Conservation (phyloP, 768 basidiomycete genomes). For the Boletus sp. region DNA sequence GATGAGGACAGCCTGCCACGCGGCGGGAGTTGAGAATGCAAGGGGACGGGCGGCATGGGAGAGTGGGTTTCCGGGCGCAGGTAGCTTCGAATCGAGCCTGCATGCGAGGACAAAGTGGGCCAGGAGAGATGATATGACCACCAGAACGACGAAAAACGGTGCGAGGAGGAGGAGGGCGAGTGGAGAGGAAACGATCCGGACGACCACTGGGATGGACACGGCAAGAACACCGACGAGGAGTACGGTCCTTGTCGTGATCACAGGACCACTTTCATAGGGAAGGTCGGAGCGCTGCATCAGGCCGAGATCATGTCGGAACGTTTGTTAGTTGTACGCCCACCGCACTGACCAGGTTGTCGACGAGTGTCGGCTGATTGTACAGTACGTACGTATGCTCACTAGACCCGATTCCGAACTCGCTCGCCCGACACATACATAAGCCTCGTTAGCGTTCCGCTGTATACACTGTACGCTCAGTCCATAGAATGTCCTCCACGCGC, state of each 20-base stretch:
- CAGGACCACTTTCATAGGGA: slow-evolving; percentile 32
- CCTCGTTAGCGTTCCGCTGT: background rate
- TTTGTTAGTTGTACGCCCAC: background rate
- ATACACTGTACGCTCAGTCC: background rate
- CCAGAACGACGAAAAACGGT: slow-evolving; percentile 51
- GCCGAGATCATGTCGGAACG: background rate
- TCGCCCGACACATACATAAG: background rate
- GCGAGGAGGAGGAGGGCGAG: slow-evolving; percentile 59
- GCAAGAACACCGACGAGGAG: slow-evolving; percentile 56
- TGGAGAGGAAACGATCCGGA: slow-evolving; percentile 64
- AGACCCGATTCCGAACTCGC: slow-evolving; percentile 2
- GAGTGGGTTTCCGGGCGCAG: slow-evolving; percentile 37
- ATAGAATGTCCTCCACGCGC: slow-evolving; percentile 22
- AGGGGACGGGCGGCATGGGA: slow-evolving; percentile 65
- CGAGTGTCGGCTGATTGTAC: no score
- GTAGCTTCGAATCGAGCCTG: slow-evolving; percentile 48
- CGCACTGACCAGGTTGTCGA: background rate
- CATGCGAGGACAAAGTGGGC: slow-evolving; percentile 56
- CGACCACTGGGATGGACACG: slow-evolving; percentile 50
- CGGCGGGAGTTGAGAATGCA: slow-evolving; percentile 87
- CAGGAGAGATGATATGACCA: slow-evolving; percentile 49
- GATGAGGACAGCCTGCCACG: slow-evolving; percentile 88
- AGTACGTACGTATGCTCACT: no score
- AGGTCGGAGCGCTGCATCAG: slow-evolving; percentile 17
- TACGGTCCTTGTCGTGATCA: slow-evolving; percentile 49